Conservation (phyloP, 176 grass and related monocot genomes). For the Tillandsia fasciculata region DNA sequence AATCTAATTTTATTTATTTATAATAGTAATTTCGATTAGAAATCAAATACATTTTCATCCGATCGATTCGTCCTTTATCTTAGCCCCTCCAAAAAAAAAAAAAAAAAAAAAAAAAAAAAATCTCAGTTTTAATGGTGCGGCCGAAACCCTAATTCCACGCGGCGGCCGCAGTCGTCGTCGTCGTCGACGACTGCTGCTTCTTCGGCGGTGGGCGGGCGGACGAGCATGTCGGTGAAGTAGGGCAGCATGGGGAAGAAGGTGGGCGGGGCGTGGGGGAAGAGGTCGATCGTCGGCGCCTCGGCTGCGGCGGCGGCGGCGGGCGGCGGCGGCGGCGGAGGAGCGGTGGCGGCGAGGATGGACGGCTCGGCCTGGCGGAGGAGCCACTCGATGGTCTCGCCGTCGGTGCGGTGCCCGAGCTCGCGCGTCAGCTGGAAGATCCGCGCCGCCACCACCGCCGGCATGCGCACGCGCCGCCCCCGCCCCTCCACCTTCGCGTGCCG, state of each 20-base stretch:
- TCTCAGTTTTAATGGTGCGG: too few relatives aligned
- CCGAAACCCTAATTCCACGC: too few relatives aligned
- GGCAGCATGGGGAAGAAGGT: background rate
- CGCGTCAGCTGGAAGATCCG: conserved; percentile 2
- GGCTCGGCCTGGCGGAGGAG: conserved; percentile 12
- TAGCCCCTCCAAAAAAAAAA: too few relatives aligned
- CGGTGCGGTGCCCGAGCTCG: background rate
- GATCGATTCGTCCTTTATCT: too few relatives aligned
- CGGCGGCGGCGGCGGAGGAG: background rate
- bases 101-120: too few relatives aligned
- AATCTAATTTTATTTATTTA: too few relatives aligned
- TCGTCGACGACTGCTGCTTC: background rate
- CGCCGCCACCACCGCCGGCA: conserved; percentile 1
- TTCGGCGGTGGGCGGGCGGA: background rate
- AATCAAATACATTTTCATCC: too few relatives aligned
- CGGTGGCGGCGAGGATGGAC: conserved; percentile 1
- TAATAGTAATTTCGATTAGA: too few relatives aligned
- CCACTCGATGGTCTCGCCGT: conserved; percentile 13
- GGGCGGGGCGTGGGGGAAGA: background rate
- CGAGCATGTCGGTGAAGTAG: background rate
- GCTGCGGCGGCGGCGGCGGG: background rate
- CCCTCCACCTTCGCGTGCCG: conserved; percentile 5
- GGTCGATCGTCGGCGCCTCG: background rate
- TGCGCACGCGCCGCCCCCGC: conserved; percentile 2
- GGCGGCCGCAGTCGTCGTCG: background rate